These are phyloP conservation scores for Penicillium sp. DNA, from an alignment of 2,329 filamentous ascomycete genomes.

Conservation along the genomic window DNA sequence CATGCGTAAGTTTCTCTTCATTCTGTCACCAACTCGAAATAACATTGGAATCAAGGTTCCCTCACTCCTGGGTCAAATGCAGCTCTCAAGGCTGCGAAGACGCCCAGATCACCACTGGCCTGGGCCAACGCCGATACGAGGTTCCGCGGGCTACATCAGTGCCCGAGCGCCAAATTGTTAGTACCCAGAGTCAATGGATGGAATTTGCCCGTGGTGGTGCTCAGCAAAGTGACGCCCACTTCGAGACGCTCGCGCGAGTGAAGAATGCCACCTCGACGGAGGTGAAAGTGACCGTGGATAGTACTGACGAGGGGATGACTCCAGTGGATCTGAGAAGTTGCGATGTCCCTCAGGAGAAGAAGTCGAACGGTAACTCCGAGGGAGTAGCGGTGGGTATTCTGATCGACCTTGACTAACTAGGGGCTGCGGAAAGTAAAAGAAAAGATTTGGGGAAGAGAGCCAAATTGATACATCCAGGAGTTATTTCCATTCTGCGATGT, in stretches of 20 bases:
- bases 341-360: too few species aligned
- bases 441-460: too few species aligned
- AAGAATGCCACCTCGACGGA: neutral
- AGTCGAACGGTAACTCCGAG: too few species aligned
- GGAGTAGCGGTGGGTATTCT: too few species aligned
- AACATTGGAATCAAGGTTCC: slow-evolving; percentile 1
- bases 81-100: neutral
- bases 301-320: neutral
- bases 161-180: neutral
- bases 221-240: neutral
- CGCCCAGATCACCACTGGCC: too few species aligned
- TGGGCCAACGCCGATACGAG: too few species aligned
- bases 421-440: too few species aligned
- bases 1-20: slow-evolving; percentile 41
- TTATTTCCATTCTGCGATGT: too few species aligned
- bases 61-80: slow-evolving; percentile 1
- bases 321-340: neutral
- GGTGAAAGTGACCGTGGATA: neutral
- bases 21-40: too few species aligned
- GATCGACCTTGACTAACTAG: too few species aligned
- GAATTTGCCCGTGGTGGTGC: slow-evolving; percentile 3
- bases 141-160: too few species aligned
- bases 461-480: too few species aligned
- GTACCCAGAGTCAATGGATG: neutral
- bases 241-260: neutral